These are phyloP conservation scores for Ceratocystis destructans DNA, from an alignment of 2,329 filamentous ascomycete species.

Conservation along the genomic window DNA sequence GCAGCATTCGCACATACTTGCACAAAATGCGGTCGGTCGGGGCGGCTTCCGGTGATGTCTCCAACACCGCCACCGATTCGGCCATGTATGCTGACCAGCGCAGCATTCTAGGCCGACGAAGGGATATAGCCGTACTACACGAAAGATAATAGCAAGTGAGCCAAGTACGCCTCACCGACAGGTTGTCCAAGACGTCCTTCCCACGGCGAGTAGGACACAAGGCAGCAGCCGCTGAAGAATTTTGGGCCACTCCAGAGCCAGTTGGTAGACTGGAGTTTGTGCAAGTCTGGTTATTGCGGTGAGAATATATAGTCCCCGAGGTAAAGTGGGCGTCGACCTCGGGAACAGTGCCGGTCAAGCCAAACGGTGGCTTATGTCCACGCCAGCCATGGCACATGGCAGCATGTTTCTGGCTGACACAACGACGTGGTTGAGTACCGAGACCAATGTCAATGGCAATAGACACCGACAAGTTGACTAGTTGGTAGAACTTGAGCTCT, in stretches of 20 bases:
- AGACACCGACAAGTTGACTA: constrained; percentile 65
- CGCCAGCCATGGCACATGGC: neutral
- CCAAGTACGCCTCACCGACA: constrained; percentile 39
- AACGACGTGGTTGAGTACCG: constrained; percentile 35
- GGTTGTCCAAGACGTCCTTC: constrained; percentile 20
- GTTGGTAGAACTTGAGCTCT: constrained; percentile 79
- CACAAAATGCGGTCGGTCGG: constrained; percentile 45
- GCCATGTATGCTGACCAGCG: constrained; percentile 47
- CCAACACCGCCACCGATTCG: constrained; percentile 43
- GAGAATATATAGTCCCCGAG: neutral
- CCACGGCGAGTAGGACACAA: constrained; percentile 21
- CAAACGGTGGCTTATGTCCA: neutral
- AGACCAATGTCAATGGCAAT: constrained; percentile 78
- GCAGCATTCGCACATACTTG: constrained; percentile 45
- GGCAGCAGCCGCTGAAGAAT: neutral
- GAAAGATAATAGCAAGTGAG: constrained; percentile 46
- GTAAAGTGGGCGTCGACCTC: neutral
- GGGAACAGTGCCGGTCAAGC: neutral
- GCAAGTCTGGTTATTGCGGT: neutral
- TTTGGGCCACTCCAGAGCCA: neutral
- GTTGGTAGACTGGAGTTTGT: too few species aligned
- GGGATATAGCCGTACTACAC: constrained; percentile 45
- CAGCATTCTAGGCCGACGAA: constrained; percentile 47
- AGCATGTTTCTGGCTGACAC: neutral
- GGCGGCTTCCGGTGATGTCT: constrained; percentile 40